Percentiles rank a stretch among this genome's conserved stretches.
These are phyloP conservation scores for Podospora sp. DNA, from an alignment of 495 filamentous ascomycete genomes.

Conservation along the genomic window DNA sequence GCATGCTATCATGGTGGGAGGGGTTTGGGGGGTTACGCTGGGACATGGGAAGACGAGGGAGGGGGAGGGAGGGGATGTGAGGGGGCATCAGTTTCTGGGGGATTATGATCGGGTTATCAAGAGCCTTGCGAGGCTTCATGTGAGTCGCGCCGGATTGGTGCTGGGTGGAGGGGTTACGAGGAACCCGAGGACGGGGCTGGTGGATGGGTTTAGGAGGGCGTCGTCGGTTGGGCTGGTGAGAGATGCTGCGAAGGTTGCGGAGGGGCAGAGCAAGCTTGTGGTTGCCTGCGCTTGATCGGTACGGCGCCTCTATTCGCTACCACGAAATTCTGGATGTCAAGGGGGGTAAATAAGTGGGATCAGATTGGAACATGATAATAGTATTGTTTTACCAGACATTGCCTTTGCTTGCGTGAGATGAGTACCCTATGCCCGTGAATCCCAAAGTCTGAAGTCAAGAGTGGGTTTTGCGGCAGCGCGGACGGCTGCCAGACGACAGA, in stretches of 20 bases:
- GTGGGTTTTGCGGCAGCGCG: neutral
- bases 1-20: constrained; percentile 43
- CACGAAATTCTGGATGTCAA: neutral
- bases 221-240: constrained; percentile 9
- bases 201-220: constrained; percentile 40
- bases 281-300: neutral
- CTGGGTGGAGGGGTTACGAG: constrained; percentile 39
- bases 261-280: neutral
- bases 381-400: neutral
- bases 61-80: constrained; percentile 29
- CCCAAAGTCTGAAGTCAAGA: neutral
- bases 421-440: no score
- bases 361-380: neutral
- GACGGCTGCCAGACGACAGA: neutral
- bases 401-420: neutral
- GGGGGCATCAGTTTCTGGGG: constrained; percentile 48
- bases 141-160: constrained; percentile 37
- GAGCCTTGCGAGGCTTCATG: constrained; percentile 31
- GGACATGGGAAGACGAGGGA: constrained; percentile 42
- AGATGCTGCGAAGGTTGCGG: neutral
- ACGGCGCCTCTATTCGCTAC: neutral
- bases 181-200: constrained; percentile 36
- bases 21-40: constrained; percentile 48
- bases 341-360: neutral
- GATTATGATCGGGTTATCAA: constrained; percentile 37